Evolutionary conservation across 2,329 filamentous ascomycete genomes (phyloP).

Genomic region (Xylariaceae sp.): DNA sequence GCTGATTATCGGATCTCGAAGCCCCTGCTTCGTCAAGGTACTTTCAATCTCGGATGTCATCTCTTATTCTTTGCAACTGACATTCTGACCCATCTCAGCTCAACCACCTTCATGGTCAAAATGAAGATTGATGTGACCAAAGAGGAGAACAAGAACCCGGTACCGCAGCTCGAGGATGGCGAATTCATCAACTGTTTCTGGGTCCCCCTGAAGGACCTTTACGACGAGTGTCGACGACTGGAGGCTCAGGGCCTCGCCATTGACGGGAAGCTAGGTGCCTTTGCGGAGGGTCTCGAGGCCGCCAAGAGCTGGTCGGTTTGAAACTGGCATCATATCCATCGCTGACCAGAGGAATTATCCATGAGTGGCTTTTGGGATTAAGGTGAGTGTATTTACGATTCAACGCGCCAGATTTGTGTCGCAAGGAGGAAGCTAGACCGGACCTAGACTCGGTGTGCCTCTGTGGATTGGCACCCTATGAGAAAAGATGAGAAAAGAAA

Average conservation of each 20-base stretch:
- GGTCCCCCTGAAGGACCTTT: constrained; percentile 42
- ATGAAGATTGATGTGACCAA: constrained; percentile 41
- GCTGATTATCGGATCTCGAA: constrained; percentile 12
- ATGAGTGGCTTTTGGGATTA: background rate
- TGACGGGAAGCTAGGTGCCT: constrained; percentile 31
- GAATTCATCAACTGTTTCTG: constrained; percentile 50
- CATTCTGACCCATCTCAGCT: constrained; percentile 17
- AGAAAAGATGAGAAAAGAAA: background rate
- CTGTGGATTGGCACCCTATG: background rate
- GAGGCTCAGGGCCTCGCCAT: constrained; percentile 34
- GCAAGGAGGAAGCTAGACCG: background rate
- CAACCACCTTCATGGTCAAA: constrained; percentile 35
- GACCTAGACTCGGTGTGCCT: background rate
- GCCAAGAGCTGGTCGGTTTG: constrained; percentile 23
- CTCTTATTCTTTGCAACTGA: background rate
- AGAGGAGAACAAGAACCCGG: constrained; percentile 41
- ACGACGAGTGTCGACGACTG: constrained; percentile 39
- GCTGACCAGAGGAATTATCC: background rate
- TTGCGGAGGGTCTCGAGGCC: constrained; percentile 30
- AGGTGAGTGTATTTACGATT: background rate
- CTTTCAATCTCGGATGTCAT: background rate
- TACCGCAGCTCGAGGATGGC: constrained; percentile 44
- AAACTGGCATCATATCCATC: background rate
- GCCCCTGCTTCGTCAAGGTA: constrained; percentile 31
- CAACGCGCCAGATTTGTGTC: background rate